Evolutionary conservation across 1,284 basidiomycete species (phyloP), one percentile per base, ranked within the genome.

Genomic region (Tranzscheliella williamsii): DNA sequence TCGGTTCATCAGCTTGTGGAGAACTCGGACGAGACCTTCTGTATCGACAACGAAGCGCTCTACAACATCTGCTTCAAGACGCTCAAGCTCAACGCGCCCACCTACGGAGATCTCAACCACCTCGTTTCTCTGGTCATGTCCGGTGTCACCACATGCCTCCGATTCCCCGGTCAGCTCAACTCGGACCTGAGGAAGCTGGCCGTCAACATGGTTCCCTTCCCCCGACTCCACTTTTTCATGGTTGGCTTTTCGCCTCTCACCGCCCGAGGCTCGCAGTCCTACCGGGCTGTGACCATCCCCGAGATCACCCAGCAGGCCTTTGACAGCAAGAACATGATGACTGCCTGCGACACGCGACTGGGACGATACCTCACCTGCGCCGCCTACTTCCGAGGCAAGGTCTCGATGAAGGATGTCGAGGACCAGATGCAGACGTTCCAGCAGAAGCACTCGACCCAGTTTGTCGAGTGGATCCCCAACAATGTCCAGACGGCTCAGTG

Each of bases 131-230:
- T 85, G 77, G 89, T 90, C 34, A 91, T 94, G 89, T 89, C 88
- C 56, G 91, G 91, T 57, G 85, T 90, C 30, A 90, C 88, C 73
- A 92, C 91, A 2, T 89, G 87, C 75, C 81, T 94, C 56, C 88
- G 91, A 34, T 93, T 95, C 85, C 91, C 92, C 24, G 93, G 93
- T 43, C 90, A 93, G 78, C 82, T 94, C 53, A 95, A 95, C 78
- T 91, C 91, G 44, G 92, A 97, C 78, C 82, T 96, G 44, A 86
- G 92, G 57, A 96, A 96, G 80, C 84, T 97, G 32, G 89, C 85
- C 38, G 87, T 94, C 84, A 97, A 96, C 80, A 84, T 96, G 50
- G 73, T 78, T 16, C 77, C 77, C 16, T 78, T 78, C 72, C 77
- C 77, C 13, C 75, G 77, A 65, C 70, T 78, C 22, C 77, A 78